Percentiles rank a stretch among this genome's conserved stretches.
phyloP scores from a whole-genome alignment of 1,139 yeast genomes.

The Geotrichum restrictum region DNA sequence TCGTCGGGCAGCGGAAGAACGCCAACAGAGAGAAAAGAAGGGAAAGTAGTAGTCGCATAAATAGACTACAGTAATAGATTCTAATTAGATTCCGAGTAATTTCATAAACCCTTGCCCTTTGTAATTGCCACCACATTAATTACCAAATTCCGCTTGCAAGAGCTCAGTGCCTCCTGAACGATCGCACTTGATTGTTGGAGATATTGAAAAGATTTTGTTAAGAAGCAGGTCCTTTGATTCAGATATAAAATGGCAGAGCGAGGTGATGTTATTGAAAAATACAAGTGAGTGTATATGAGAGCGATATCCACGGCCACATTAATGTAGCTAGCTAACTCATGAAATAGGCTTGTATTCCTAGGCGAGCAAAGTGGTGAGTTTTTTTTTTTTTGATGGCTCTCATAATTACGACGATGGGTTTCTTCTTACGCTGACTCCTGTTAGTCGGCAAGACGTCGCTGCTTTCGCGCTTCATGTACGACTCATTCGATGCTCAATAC shows the following conservation, averaged over 20 bases:
- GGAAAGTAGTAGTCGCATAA: not conserved
- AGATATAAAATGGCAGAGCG: constrained; percentile 30
- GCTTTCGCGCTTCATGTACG: constrained; percentile 95
- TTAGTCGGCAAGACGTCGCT: constrained; percentile 89
- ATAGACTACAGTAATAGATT: not conserved
- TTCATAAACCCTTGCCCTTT: constrained; percentile 3
- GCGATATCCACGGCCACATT: not conserved
- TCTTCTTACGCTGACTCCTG: not conserved
- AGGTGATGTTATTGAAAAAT: constrained; percentile 38
- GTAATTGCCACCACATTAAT: constrained; percentile 2
- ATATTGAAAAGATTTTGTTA: no score
- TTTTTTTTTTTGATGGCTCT: constrained; percentile 1
- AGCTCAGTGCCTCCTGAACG: no score
- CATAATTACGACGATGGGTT: constrained; percentile 5
- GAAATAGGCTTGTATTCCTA: constrained; percentile 75
- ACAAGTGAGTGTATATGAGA: constrained; percentile 36
- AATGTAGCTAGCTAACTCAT: not conserved
- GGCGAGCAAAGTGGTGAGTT: constrained; percentile 88
- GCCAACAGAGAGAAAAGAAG: constrained; percentile 19
- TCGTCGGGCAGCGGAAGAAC: constrained; percentile 30
- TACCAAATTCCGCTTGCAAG: not conserved
- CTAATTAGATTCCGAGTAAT: not conserved
- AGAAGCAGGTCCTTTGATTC: no score
- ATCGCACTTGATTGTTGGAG: no score
- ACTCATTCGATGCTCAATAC: constrained; percentile 88